Base-by-base conservation (phyloP, 192 early-diverging fungal species). In the Irineochytrium annulatum region DNA sequence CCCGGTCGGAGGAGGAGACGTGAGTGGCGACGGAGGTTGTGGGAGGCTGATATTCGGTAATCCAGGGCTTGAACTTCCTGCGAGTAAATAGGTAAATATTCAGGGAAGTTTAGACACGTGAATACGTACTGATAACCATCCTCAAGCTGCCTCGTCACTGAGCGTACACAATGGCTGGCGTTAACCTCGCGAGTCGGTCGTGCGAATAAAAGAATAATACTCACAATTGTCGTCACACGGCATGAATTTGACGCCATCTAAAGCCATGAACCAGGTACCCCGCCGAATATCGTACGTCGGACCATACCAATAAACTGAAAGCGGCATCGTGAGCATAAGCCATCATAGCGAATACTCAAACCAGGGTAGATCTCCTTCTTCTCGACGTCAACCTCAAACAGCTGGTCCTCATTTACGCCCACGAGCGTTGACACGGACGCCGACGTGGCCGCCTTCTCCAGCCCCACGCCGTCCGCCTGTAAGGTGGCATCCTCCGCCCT, bases 221-320 rank as follows among this genome's bases (percentile, higher is more conserved):
- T 20, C 26, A 49, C 46, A 22, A 52, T 88, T 92, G 44, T 88
- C 90, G 53, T 92, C 87, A 69, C 91, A 93, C 6, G 91, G 90
- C 8, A 85, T 43, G 62, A 82, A 89, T 37, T 84, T 85, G 22
- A 65, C 74, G 16, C 80, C 77, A 49, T 87, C 84, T 0, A 73
- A 55, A 44, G 80, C 73, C 54, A 84, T 73, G 73, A 93, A 93
- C 91, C 91, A 93, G 0, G 88, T 90, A 0, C 87, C 88, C 20
- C 91, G 75, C 43, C 87, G 75, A 34, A 93, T 82, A 37, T 92
- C 89, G 69, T 86, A 91, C 1, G 78, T 83, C 1, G 89, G 84
- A 3, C 91, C 91, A 44, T 82, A 68, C 91, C 91, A 93, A 65
- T 91, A 93, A 1, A 88, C 80, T 81, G 71, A 54, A 68, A 3